phyloP scores from a whole-genome alignment of 305 asterid genomes.

The Fraxinus nigra region DNA sequence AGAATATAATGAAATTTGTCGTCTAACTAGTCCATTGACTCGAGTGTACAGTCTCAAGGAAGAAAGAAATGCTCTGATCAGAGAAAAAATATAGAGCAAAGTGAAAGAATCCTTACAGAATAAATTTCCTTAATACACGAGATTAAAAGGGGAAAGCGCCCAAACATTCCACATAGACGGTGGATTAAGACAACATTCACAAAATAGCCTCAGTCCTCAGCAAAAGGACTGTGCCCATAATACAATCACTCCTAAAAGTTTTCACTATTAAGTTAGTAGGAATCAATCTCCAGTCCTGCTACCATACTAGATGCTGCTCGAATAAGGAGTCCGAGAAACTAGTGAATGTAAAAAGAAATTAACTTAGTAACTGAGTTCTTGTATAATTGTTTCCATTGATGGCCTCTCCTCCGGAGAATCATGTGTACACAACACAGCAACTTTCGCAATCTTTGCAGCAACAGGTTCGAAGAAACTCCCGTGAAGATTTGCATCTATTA shows the following conservation, averaged over 20 bases:
- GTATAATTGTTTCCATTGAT: conserved; percentile 46
- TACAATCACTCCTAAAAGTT: conserved; percentile 7
- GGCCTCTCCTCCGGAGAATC: conserved; percentile 82
- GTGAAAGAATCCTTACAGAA: conserved; percentile 1
- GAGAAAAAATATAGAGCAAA: not conserved
- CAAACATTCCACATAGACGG: conserved; percentile 17
- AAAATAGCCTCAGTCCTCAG: conserved; percentile 19
- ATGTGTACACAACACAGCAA: conserved; percentile 62
- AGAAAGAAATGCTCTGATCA: not conserved
- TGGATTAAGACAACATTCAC: conserved; percentile 18
- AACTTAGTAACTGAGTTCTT: conserved; percentile 34
- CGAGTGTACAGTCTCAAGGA: not conserved
- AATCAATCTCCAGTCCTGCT: conserved; percentile 25
- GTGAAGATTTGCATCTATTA: conserved; percentile 52
- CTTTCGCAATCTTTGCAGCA: conserved; percentile 46
- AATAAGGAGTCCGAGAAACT: conserved; percentile 6
- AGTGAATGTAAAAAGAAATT: conserved; percentile 7
- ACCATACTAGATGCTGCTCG: conserved; percentile 4
- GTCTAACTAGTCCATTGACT: not conserved
- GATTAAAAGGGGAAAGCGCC: conserved; percentile 18
- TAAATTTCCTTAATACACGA: conserved; percentile 13
- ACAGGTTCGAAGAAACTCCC: conserved; percentile 51
- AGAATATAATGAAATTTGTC: not conserved
- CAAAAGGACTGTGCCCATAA: conserved; percentile 12
- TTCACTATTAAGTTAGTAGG: conserved; percentile 34